A percentile compares a stretch with the other conserved stretches of the same genome.
Evolutionary conservation across 495 filamentous ascomycete genomes (phyloP).

Genomic region (Lentithecium fluviatile): DNA sequence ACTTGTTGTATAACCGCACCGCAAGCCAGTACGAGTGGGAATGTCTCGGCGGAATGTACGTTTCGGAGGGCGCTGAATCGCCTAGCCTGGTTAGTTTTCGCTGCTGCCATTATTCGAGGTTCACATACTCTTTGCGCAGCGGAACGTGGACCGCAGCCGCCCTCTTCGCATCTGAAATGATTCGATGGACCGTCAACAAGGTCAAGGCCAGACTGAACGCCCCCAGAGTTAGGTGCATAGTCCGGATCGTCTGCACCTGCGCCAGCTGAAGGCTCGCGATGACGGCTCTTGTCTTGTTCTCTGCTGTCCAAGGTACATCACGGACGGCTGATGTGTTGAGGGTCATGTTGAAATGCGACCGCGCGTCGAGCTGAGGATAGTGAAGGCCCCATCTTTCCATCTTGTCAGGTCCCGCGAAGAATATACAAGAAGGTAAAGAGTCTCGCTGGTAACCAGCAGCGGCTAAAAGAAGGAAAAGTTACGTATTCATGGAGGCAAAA

Average conservation of each 20-base stretch:
- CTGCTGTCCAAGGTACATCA: slow-evolving; percentile 19
- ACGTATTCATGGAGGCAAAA: slow-evolving; percentile 36
- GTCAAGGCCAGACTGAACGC: slow-evolving; percentile 34
- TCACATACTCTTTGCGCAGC: slow-evolving; percentile 25
- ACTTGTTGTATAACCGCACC: slow-evolving; percentile 35
- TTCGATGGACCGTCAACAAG: slow-evolving; percentile 27
- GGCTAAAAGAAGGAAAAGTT: slow-evolving; percentile 33
- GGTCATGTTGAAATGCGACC: slow-evolving; percentile 31
- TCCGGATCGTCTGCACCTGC: slow-evolving; percentile 32
- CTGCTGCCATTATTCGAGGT: not conserved
- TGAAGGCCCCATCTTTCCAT: slow-evolving; percentile 34
- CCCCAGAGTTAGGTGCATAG: slow-evolving; percentile 36
- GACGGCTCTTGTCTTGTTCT: slow-evolving; percentile 29
- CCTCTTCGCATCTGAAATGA: slow-evolving; percentile 33
- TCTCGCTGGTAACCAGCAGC: slow-evolving; percentile 36
- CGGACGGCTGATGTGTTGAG: slow-evolving; percentile 25
- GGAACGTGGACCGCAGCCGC: slow-evolving; percentile 24
- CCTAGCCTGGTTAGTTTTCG: slow-evolving; percentile 18
- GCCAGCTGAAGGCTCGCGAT: slow-evolving; percentile 33
- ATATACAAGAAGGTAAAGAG: slow-evolving; percentile 29
- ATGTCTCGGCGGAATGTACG: slow-evolving; percentile 36
- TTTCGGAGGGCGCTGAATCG: slow-evolving; percentile 23
- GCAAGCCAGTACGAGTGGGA: slow-evolving; percentile 37
- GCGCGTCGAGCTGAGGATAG: slow-evolving; percentile 20
- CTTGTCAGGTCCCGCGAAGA: slow-evolving; percentile 29